Percentiles rank a stretch among this genome's conserved stretches.
Conservation (phyloP, 495 filamentous ascomycete species). For the Talaromyces thailandensis region DNA sequence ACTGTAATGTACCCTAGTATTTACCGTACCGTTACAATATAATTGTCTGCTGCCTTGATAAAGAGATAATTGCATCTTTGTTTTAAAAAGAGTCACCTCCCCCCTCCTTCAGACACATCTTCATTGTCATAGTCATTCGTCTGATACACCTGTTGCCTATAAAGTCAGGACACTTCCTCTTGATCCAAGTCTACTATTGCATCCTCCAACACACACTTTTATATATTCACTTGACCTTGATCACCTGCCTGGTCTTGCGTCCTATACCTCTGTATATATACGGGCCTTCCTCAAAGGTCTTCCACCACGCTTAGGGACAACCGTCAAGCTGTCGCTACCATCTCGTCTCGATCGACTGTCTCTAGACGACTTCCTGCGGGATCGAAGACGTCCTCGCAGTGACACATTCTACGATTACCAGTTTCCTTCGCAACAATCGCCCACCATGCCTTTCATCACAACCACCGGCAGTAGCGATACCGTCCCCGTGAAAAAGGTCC, state of each 20-base stretch:
- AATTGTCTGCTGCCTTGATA: background rate
- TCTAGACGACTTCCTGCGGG: background rate
- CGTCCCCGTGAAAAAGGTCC: slow-evolving; percentile 13
- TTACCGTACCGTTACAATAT: background rate
- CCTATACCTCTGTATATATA: background rate
- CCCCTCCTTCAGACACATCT: background rate
- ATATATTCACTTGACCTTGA: background rate
- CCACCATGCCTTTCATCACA: slow-evolving; percentile 8
- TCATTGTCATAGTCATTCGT: background rate
- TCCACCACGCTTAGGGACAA: background rate
- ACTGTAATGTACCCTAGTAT: background rate
- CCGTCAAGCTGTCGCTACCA: slow-evolving; percentile 7
- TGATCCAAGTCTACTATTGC: background rate
- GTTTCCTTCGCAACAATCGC: background rate
- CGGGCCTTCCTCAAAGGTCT: background rate
- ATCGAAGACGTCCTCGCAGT: slow-evolving; percentile 2
- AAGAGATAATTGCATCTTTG: background rate
- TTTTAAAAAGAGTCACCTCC: background rate
- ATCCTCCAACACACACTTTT: background rate
- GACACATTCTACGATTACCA: slow-evolving; percentile 6
- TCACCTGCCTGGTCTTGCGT: background rate
- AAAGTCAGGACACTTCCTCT: background rate
- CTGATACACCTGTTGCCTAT: background rate
- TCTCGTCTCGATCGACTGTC: background rate
- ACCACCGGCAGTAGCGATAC: slow-evolving; percentile 5